phyloP scores from a whole-genome alignment of 345 rosid species.

The Eucalyptus sideroxylon region DNA sequence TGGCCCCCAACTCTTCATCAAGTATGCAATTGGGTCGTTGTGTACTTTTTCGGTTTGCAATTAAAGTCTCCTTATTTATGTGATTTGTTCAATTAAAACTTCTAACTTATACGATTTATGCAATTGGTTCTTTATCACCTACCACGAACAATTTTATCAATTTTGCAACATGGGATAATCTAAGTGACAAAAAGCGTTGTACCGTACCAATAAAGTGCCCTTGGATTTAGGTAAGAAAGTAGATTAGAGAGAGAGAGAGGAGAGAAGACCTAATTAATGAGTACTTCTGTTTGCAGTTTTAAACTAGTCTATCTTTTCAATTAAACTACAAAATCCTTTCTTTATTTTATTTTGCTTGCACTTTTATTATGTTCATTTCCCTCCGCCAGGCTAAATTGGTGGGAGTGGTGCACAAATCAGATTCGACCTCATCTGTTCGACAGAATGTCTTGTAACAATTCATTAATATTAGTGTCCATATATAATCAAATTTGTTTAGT shows the following conservation, averaged over 20 bases:
- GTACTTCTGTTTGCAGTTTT: background rate
- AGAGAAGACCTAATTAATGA: background rate
- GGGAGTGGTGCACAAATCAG: background rate
- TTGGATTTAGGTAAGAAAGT: background rate
- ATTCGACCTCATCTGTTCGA: background rate
- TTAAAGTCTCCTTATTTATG: background rate
- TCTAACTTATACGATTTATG: too few relatives aligned
- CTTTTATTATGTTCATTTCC: background rate
- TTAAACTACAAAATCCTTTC: background rate
- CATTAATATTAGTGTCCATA: too few relatives aligned
- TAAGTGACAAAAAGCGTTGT: background rate
- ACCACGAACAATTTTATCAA: too few relatives aligned
- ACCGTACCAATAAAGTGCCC: background rate
- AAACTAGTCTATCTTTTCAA: background rate
- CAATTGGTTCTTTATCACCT: too few relatives aligned
- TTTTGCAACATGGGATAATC: background rate
- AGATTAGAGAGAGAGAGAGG: background rate
- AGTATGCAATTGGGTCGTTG: background rate
- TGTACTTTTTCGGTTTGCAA: background rate
- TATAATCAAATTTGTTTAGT: background rate
- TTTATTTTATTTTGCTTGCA: background rate
- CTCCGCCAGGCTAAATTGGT: background rate
- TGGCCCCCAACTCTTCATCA: background rate
- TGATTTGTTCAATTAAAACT: too few relatives aligned
- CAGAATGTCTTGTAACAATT: background rate